These are phyloP conservation scores for Gaertneriomyces sp. DNA, from an alignment of 192 early-diverging fungal species.

Conservation along the genomic window DNA sequence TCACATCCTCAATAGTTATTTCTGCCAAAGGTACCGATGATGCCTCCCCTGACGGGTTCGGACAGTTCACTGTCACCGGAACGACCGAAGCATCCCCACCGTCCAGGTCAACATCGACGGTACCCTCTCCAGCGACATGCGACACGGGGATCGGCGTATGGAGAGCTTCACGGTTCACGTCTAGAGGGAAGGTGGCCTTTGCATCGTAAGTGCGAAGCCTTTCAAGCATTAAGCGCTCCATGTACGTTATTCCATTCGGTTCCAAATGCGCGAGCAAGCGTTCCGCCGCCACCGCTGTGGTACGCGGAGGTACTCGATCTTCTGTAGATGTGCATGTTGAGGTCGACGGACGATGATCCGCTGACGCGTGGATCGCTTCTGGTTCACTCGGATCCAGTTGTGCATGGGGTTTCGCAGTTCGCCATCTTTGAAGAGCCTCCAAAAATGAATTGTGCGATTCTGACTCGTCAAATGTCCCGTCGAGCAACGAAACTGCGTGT, in stretches of 20 bases:
- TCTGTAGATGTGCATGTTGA: no score
- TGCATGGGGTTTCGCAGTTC: background rate
- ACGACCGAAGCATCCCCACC: background rate
- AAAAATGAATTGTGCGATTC: constrained; percentile 4
- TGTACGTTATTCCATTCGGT: constrained; percentile 20
- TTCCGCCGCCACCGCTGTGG: constrained; percentile 11
- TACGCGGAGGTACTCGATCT: no score
- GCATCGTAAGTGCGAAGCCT: constrained; percentile 5
- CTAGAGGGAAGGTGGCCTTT: background rate
- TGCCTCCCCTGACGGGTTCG: background rate
- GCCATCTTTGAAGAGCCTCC: background rate
- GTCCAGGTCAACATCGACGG: background rate
- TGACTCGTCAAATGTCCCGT: constrained; percentile 6
- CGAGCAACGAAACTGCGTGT: background rate
- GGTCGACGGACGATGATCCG: no score
- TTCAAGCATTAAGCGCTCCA: constrained; percentile 25
- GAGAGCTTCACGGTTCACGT: background rate
- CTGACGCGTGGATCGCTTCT: no score
- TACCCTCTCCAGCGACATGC: background rate
- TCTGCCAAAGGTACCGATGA: background rate
- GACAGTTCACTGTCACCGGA: no score
- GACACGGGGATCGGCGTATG: background rate
- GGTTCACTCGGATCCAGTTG: no score
- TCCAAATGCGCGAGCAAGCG: background rate
- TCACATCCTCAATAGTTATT: background rate